Evolutionary conservation across 2,329 filamentous ascomycete genomes (phyloP).

Genomic region (Apiospora marii): DNA sequence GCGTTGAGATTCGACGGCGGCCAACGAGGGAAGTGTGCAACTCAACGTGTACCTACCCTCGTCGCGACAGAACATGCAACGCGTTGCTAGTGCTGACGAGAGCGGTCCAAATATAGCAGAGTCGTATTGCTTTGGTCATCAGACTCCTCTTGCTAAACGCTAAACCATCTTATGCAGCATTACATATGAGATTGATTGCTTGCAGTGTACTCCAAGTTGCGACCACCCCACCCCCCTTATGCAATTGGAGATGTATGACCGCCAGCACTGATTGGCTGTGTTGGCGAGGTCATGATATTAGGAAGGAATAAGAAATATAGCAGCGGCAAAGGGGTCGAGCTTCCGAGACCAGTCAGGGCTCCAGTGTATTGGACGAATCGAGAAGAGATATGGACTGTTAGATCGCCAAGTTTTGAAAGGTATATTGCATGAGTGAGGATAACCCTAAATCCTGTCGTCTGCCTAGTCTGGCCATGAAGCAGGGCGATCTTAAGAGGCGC

Average conservation of each 20-base stretch:
- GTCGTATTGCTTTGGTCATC: background rate
- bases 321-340: constrained; percentile 2
- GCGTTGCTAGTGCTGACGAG: background rate
- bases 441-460: constrained; percentile 3
- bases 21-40: background rate
- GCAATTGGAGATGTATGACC: background rate
- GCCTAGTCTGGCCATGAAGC: background rate
- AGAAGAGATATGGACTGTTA: background rate
- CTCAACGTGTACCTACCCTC: background rate
- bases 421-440: background rate
- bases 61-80: background rate
- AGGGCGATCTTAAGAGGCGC: background rate
- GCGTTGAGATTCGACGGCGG: background rate
- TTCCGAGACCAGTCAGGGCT: background rate
- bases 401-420: background rate
- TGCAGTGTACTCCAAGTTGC: background rate
- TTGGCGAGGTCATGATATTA: constrained; percentile 4
- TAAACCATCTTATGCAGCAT: constrained; percentile 7
- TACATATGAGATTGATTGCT: background rate
- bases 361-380: background rate
- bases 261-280: background rate
- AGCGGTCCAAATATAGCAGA: constrained; percentile 18
- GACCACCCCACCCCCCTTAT: background rate
- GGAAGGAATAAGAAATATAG: background rate
- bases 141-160: background rate